Evolutionary conservation across 306 rosid species (phyloP), one percentile per base, ranked within the genome.

Genomic region (Inga laurina): DNA sequence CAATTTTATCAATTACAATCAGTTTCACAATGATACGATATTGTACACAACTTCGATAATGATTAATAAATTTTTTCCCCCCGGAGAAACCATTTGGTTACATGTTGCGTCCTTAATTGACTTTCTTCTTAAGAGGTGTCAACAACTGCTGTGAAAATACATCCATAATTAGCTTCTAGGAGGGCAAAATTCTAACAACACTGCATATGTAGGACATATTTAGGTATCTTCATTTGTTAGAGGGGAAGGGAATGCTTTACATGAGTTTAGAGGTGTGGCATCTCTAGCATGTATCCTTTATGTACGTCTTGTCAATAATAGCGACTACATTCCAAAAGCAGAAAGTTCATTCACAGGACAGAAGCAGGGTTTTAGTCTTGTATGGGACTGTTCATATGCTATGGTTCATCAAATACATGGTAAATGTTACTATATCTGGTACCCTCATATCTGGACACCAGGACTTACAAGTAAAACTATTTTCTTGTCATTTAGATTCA

Each of bases 1-100:
- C 78, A 86, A 70, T 76, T 83, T 83, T 83, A 78, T 77, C 64
- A 16, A 7, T 9, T 32, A 49, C 64, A 8, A 7, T 49, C 65
- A 49, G 21, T 9, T 30, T 74, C 18, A 49, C 18, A 11, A 27
- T 48, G 78, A 30, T 34, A 9, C 9, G 64, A 74, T 72, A 16
- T 49, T 49, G 32, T 49, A 21, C 22, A 49, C 7, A n/a, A 72
- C 64, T 49, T 49, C 1, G 16, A 27, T 49, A 30, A 48, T 49
- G 44, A 16, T 30, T 49, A n/a, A 13, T 49, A 39, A 18, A 16
- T 1, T 4, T 56, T 56, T 49, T 49, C 11, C 15, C 9, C 6
- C 44, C 3, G 15, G 62, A 30, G 24, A 35, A 16, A 73, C 22
- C 8, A 27, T 2, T 73, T 73, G 44, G 48, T 27, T 48, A 27